Evolutionary conservation across 2,329 filamentous ascomycete genomes (phyloP).

Genomic region (Bipolaris oryzae): DNA sequence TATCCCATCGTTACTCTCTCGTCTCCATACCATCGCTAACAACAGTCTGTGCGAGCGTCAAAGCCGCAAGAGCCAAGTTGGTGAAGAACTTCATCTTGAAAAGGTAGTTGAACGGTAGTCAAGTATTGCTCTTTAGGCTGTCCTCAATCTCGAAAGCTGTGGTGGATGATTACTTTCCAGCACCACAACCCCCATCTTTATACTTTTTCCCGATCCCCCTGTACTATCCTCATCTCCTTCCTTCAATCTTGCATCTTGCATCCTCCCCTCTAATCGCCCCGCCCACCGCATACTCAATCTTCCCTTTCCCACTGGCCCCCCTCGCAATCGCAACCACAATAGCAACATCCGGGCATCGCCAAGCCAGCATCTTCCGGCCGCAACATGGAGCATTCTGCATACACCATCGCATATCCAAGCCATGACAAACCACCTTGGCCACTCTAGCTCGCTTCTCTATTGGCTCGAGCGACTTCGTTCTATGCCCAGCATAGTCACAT

Average conservation of each 20-base stretch:
- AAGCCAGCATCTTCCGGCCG: too few relatives aligned
- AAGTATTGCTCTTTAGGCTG: slow-evolving; percentile 1
- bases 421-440: slow-evolving; percentile 22
- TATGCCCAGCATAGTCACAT: too few relatives aligned
- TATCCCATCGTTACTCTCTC: background rate
- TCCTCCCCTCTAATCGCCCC: background rate
- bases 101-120: background rate
- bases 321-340: too few relatives aligned
- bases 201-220: slow-evolving; percentile 16
- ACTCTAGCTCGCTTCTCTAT: background rate
- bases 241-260: background rate
- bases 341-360: slow-evolving; percentile 2
- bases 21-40: slow-evolving; percentile 36
- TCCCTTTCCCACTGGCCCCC: too few relatives aligned
- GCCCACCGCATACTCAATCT: background rate
- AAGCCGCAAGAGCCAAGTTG: slow-evolving; percentile 35
- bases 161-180: slow-evolving; percentile 18
- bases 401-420: slow-evolving; percentile 7
- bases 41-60: slow-evolving; percentile 38
- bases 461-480: background rate
- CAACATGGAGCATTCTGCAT: too few relatives aligned
- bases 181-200: slow-evolving; percentile 28
- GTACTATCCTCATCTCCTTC: background rate
- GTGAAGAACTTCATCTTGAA: slow-evolving; percentile 43
- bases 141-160: slow-evolving; percentile 17